Base-by-base conservation (phyloP, 306 rosid species). In the Dalbergia oliveri region DNA sequence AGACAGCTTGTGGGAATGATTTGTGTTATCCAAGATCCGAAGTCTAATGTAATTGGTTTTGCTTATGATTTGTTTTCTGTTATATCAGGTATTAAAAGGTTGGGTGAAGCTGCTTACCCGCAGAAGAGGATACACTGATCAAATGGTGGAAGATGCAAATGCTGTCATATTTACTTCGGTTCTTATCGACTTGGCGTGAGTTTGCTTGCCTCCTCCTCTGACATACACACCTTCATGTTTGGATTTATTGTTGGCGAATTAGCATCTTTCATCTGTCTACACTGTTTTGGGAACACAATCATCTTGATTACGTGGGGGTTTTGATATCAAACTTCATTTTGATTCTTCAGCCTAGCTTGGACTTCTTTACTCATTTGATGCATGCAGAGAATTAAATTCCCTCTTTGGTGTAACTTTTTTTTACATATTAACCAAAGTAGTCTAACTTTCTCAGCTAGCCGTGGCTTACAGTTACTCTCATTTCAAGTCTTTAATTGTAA, bases 61-160 rank as follows among this genome's bases (percentile, higher is more conserved):
- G 34, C 4, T 6, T 16, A 43, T 13, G 39, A 12, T 58, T 80
- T 85, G 35, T 73, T 74, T 18, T 73, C 23, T 80, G 26, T 62
- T 80, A 3, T 62, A 73, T 58, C 90, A 94, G 99, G 82, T 91
- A 63, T 94, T 93, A 19, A 93, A 85, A 83, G 83, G 54, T 76
- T 94, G 99, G 99, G 99, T 93, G 82, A 93, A 91, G 89, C 87
- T 82, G 39, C 82, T 93, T 61, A 94, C 97, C 0, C 90, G 84
- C 71, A 57, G 77, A 47, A 88, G 90, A 70, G 97, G 99, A 81
- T 94, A 94, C 86, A 87, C 94, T 2, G 99, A 91, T 84, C 99
- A 90, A 85, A 94, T 93, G 99, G 97, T 90, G 79, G 93, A 93
- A 88, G 94, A 91, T 16, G 97, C 97, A 63, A 94, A 94, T 90